These are phyloP conservation scores for Globisporangium apiculatum DNA, from an alignment of 352 stramenopile genomes.

Conservation along the genomic window DNA sequence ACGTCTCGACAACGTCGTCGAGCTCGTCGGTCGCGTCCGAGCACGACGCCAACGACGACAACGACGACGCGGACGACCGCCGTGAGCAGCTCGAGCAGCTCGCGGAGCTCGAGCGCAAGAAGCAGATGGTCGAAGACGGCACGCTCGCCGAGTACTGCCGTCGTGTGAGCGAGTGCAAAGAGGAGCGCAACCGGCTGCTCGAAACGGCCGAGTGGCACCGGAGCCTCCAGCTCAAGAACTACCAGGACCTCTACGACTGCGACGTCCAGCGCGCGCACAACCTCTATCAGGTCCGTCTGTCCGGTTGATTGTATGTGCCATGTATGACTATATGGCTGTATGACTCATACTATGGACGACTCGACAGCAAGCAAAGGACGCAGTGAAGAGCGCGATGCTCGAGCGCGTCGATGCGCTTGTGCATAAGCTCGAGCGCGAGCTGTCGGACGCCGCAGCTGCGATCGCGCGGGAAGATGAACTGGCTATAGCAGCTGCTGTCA, in stretches of 20 bases:
- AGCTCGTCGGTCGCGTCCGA: constrained; percentile 45
- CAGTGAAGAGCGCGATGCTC: constrained; percentile 50
- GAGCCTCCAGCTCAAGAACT: constrained; percentile 81
- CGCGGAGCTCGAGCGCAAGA: constrained; percentile 74
- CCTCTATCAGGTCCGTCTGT: constrained; percentile 33
- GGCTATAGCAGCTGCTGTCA: background rate
- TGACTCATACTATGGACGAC: too few relatives aligned
- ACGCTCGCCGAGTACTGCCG: constrained; percentile 78
- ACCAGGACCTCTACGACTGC: constrained; percentile 69
- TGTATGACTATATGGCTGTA: background rate
- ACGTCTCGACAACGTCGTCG: constrained; percentile 57
- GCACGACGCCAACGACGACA: background rate
- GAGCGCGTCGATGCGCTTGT: constrained; percentile 36
- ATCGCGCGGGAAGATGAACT: constrained; percentile 13
- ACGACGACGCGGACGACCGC: constrained; percentile 25
- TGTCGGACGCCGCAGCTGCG: constrained; percentile 29
- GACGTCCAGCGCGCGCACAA: constrained; percentile 66
- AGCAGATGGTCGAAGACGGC: constrained; percentile 78
- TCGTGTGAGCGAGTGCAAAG: constrained; percentile 78
- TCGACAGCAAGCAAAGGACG: constrained; percentile 37
- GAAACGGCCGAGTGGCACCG: constrained; percentile 76
- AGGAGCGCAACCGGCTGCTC: constrained; percentile 66
- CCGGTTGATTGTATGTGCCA: background rate
- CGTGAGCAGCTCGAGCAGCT: constrained; percentile 46
- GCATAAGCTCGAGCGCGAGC: constrained; percentile 35